Percentiles rank a stretch among this genome's conserved stretches.
phyloP scores from a whole-genome alignment of 345 rosid genomes.

The Linum tenue region DNA sequence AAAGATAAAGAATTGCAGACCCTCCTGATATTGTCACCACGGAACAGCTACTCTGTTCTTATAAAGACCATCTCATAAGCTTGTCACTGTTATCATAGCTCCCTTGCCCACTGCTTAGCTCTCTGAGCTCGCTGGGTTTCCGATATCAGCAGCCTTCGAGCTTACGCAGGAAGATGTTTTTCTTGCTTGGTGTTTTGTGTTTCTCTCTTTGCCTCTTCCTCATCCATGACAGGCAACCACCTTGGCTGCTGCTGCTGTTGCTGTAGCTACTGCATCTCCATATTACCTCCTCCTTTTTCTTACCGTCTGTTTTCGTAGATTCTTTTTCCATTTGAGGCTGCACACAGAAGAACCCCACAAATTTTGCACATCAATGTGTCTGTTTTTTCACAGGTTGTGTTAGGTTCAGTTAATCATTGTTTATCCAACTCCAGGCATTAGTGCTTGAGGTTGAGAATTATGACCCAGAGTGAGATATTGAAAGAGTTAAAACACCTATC shows the following conservation, averaged over 20 bases:
- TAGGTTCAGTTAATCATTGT: too few relatives aligned
- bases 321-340: background rate
- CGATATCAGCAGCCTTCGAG: conserved; percentile 22
- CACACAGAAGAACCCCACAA: background rate
- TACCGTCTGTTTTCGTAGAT: background rate
- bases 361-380: background rate
- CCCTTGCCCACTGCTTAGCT: background rate
- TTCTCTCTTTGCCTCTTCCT: conserved; percentile 42
- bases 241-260: conserved; percentile 17
- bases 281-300: background rate
- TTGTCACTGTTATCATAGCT: background rate
- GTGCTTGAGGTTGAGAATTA: too few relatives aligned
- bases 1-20: too few relatives aligned
- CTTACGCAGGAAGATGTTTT: conserved; percentile 31
- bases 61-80: background rate
- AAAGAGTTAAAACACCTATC: too few relatives aligned
- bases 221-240: conserved; percentile 67
- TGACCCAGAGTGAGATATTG: too few relatives aligned
- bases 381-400: too few relatives aligned
- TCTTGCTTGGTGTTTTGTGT: conserved; percentile 31
- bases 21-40: too few relatives aligned
- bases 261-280: conserved; percentile 22
- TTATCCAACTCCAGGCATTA: too few relatives aligned
- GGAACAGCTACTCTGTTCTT: too few relatives aligned
- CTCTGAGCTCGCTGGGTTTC: background rate